Base-by-base conservation (phyloP, 176 grass and related monocot species). In the Cenchrus fungigraminus region DNA sequence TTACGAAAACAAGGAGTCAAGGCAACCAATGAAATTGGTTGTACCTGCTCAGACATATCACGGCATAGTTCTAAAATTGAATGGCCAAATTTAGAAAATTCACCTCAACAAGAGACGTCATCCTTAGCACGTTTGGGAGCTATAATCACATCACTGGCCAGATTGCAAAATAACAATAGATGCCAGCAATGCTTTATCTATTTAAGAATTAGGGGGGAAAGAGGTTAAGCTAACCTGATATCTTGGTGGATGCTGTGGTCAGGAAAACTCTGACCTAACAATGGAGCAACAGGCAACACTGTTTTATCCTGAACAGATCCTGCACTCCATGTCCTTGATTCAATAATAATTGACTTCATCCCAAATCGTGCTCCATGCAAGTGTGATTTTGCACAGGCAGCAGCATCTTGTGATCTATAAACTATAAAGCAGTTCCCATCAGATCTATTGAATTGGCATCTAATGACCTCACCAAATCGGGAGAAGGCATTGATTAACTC, bases 401-500 rank as follows among this genome's bases (percentile, higher is more conserved):
- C 89, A 81, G 89, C 86, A 86, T 79, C 82, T 77, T 78, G 80
- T 84, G 76, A 91, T 68, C 66, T 85, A 83, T 91, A 94, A 94
- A 78, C 86, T 91, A 94, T 69, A 77, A 84, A 86, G 76, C 92
- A 91, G 83, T 25, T 83, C 43, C 79, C 71, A 62, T 83, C 87
- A 81, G 69, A 53, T 63, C 77, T 84, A 86, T 94, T 85, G 64
- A 94, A 89, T 65, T 94, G 83, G 71, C 89, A 91, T 45, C 89
- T 88, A 62, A 85, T 74, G 29, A 94, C 58, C 83, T 89, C 89
- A 59, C 92, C 92, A 78, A 89, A 94, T 88, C 66, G 87, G 31
- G 92, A 82, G 80, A 94, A 94, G 77, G 92, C 89, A 84, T 91
- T 94, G 59, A 91, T 86, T 74, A 94, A 86, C 57, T 94, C 92